A percentile compares a stretch with the other conserved stretches of the same genome.
phyloP scores from a whole-genome alignment of 306 rosid genomes.

The Casuarina cunninghamiana region DNA sequence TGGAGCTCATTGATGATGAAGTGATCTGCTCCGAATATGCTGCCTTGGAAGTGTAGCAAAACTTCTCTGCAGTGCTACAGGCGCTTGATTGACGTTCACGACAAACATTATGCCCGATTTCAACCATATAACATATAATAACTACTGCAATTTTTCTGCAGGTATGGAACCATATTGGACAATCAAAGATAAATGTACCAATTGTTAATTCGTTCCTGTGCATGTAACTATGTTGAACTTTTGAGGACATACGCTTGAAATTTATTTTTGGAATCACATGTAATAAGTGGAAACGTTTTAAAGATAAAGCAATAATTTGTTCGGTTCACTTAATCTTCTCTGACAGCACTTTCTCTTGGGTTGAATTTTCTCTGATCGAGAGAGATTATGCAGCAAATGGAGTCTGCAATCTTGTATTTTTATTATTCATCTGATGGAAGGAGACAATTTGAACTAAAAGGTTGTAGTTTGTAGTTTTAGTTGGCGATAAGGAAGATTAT shows the following conservation, averaged over 20 bases:
- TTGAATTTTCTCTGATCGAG: no score
- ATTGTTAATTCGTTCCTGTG: background rate
- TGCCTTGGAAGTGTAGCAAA: background rate
- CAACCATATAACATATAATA: background rate
- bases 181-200: no score
- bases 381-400: no score
- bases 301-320: background rate
- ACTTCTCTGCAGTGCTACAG: background rate
- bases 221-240: background rate
- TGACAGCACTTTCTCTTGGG: background rate
- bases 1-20: slow-evolving; percentile 3
- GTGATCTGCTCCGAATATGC: background rate
- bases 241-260: background rate
- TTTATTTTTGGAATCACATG: background rate
- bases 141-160: background rate
- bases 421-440: no score
- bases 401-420: no score
- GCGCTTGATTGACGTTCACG: background rate
- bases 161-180: background rate
- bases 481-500: no score
- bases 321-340: background rate
- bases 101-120: background rate
- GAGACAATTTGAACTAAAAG: no score
- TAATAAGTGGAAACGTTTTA: background rate
- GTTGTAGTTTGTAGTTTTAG: no score